Evolutionary conservation across 139 green algal genomes (phyloP).

Genomic region (Coelastrella sp.): DNA sequence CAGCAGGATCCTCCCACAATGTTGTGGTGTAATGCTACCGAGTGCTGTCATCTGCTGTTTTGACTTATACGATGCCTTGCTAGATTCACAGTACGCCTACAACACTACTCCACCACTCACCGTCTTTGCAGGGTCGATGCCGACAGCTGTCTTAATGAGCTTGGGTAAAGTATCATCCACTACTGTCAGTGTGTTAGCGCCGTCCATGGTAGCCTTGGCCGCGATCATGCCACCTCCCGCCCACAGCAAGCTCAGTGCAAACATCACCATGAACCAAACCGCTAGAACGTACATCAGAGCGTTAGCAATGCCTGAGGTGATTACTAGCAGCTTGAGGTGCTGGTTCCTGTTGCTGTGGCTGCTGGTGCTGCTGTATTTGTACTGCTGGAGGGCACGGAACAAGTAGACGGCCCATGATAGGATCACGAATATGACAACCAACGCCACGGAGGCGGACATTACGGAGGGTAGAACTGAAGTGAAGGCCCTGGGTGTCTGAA

Average conservation of each 20-base stretch:
- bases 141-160: constrained; percentile 29
- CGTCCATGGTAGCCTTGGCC: constrained; percentile 31
- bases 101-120: not conserved
- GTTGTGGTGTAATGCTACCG: too few species aligned
- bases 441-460: not conserved
- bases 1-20: too few species aligned
- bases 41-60: too few species aligned
- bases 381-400: constrained; percentile 4
- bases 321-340: not conserved
- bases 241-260: constrained; percentile 41
- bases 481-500: not conserved
- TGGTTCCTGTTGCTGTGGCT: too few species aligned
- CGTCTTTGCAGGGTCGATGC: constrained; percentile 25
- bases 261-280: constrained; percentile 39
- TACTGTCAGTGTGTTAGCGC: constrained; percentile 8
- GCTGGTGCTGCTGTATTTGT: not conserved
- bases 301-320: not conserved
- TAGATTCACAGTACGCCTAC: not conserved
- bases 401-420: not conserved
- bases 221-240: constrained; percentile 30
- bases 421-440: constrained; percentile 3
- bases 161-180: constrained; percentile 32
- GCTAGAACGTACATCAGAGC: constrained; percentile 7
- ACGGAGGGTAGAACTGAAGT: not conserved
- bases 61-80: too few species aligned